These are phyloP conservation scores for Phytopythium sindhum DNA, from an alignment of 352 stramenopile genomes.

Conservation along the genomic window DNA sequence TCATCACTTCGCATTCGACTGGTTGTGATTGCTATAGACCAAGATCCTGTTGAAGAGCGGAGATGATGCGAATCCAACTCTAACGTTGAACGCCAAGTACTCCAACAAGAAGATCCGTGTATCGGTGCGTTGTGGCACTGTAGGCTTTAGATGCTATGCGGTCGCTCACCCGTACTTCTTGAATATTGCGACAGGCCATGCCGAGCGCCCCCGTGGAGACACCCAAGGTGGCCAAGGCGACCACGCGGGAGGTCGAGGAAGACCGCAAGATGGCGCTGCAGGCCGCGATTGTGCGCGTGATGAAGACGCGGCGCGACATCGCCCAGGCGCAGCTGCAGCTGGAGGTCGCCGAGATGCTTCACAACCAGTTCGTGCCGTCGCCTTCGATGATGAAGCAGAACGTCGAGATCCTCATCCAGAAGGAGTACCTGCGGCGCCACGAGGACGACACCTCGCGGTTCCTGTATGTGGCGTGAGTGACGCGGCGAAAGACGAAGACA, in stretches of 20 bases:
- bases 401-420: slow-evolving; percentile 80
- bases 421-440: slow-evolving; percentile 76
- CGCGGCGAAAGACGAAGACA: background rate
- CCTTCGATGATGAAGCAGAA: slow-evolving; percentile 66
- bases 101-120: slow-evolving; percentile 47
- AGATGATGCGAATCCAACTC: slow-evolving; percentile 23
- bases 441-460: slow-evolving; percentile 54
- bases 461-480: slow-evolving; percentile 62
- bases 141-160: background rate
- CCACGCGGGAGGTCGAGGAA: slow-evolving; percentile 74
- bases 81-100: slow-evolving; percentile 45
- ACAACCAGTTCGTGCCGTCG: slow-evolving; percentile 71
- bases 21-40: slow-evolving; percentile 15
- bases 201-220: slow-evolving; percentile 72
- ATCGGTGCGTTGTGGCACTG: slow-evolving; percentile 22
- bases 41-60: slow-evolving; percentile 36
- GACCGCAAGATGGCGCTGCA: slow-evolving; percentile 88
- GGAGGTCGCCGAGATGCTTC: slow-evolving; percentile 73
- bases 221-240: slow-evolving; percentile 44
- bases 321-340: slow-evolving; percentile 50
- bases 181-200: slow-evolving; percentile 11
- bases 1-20: background rate
- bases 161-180: background rate
- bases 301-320: slow-evolving; percentile 82
- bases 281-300: slow-evolving; percentile 75